These are phyloP conservation scores for Asclepias syriaca DNA, from an alignment of 257 asterid genomes.

Conservation along the genomic window DNA sequence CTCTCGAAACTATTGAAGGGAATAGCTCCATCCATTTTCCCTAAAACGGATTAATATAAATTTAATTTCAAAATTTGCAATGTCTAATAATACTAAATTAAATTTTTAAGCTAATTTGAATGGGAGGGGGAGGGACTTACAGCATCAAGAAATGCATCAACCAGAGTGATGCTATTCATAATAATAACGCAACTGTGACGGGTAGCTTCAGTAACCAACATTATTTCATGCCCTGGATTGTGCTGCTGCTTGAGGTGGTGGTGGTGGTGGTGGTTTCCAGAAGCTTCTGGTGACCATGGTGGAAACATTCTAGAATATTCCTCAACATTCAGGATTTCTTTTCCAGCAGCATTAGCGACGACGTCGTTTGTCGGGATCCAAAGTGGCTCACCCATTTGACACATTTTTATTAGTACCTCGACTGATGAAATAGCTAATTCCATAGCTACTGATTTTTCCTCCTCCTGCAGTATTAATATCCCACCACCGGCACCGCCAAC, in stretches of 20 bases:
- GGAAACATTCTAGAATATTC: slow-evolving; percentile 63
- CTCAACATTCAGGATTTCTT: slow-evolving; percentile 47
- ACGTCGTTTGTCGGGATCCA: slow-evolving; percentile 39
- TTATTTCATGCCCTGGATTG: slow-evolving; percentile 12
- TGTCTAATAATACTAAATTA: no score
- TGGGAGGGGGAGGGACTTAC: slow-evolving; percentile 31
- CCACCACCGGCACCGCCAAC: slow-evolving; percentile 40
- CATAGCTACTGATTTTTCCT: slow-evolving; percentile 63
- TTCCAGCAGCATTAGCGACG: neutral
- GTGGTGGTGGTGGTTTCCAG: slow-evolving; percentile 10
- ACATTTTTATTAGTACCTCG: slow-evolving; percentile 66
- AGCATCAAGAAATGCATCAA: slow-evolving; percentile 84
- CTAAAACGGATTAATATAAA: slow-evolving; percentile 22
- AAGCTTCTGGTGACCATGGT: slow-evolving; percentile 39
- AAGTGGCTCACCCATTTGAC: slow-evolving; percentile 57
- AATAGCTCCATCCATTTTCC: slow-evolving; percentile 89
- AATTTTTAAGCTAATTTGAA: no score
- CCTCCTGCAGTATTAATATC: slow-evolving; percentile 47
- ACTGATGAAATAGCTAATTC: slow-evolving; percentile 62
- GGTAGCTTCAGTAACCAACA: slow-evolving; percentile 56
- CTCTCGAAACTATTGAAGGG: slow-evolving; percentile 80
- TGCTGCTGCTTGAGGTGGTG: slow-evolving; percentile 21
- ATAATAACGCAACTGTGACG: slow-evolving; percentile 71
- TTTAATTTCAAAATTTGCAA: no score
- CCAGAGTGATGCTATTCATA: slow-evolving; percentile 87